Evolutionary conservation across 2,329 filamentous ascomycete genomes (phyloP).

Genomic region (Colletotrichum agaves): DNA sequence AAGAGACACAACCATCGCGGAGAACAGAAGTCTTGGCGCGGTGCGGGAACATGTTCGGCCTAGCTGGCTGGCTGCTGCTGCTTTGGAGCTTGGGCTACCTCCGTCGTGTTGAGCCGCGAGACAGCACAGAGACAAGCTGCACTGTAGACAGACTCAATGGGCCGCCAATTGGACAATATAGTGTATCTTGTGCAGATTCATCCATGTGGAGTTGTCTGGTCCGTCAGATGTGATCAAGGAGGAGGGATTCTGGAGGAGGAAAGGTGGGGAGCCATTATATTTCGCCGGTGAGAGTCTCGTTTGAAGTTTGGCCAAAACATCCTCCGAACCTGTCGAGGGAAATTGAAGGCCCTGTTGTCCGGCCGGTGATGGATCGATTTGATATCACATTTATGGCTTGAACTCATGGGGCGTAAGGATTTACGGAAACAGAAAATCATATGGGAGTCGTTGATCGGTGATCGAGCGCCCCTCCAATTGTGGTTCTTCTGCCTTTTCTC

Average conservation of each 20-base stretch:
- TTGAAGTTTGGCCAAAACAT: slow-evolving; percentile 34
- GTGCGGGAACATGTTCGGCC: not conserved
- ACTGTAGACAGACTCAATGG: slow-evolving; percentile 2
- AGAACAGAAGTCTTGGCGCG: slow-evolving; percentile 1
- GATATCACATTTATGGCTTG: slow-evolving; percentile 6
- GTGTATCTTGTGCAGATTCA: slow-evolving; percentile 35
- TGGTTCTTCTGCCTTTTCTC: not conserved
- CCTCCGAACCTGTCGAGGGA: slow-evolving; percentile 32
- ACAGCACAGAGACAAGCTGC: slow-evolving; percentile 7
- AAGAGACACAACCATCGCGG: slow-evolving; percentile 19
- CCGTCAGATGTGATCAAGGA: slow-evolving; percentile 21
- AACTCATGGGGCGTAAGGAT: slow-evolving; percentile 8
- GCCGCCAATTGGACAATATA: slow-evolving; percentile 31
- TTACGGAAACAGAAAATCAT: slow-evolving; percentile 6
- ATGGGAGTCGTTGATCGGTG: slow-evolving; percentile 16
- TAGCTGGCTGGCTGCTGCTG: not conserved
- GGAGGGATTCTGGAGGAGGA: slow-evolving; percentile 13
- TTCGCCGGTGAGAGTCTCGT: slow-evolving; percentile 32
- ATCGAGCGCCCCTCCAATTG: slow-evolving; percentile 11
- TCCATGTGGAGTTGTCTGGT: slow-evolving; percentile 29
- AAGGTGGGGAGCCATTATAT: slow-evolving; percentile 33
- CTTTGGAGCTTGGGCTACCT: not conserved
- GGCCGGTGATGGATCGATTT: slow-evolving; percentile 26
- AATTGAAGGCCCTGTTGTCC: slow-evolving; percentile 32
- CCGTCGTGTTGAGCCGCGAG: slow-evolving; percentile 9